Evolutionary conservation across 108 stramenopile species (phyloP).

Genomic region (Halocafeteria seosinensis): DNA sequence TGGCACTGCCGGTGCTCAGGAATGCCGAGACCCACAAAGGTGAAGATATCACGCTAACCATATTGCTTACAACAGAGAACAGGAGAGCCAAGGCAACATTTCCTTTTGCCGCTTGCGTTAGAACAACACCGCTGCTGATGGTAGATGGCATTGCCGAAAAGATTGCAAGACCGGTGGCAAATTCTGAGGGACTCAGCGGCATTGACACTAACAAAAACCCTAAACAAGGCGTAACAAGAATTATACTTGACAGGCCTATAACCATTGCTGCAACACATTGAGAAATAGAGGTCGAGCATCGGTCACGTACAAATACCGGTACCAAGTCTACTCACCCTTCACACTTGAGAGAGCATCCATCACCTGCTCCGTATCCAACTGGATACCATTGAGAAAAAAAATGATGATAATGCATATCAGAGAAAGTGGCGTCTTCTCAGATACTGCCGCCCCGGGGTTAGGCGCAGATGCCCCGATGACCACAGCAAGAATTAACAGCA

Average conservation of each 20-base stretch:
- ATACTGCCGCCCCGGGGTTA: background rate
- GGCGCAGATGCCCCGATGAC: slow-evolving; percentile 5
- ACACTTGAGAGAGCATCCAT: background rate
- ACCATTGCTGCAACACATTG: no score
- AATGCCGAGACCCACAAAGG: slow-evolving; percentile 2
- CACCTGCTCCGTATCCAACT: slow-evolving; percentile 13
- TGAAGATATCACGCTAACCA: background rate
- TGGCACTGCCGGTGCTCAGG: background rate
- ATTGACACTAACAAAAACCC: background rate
- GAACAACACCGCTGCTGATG: background rate
- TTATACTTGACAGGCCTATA: background rate
- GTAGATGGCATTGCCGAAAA: slow-evolving; percentile 15
- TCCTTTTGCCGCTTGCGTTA: slow-evolving; percentile 12
- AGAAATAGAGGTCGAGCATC: no score
- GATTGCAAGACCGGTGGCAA: slow-evolving; percentile 9
- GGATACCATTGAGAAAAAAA: slow-evolving; percentile 7
- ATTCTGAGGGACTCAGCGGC: background rate
- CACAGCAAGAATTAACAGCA: slow-evolving; percentile 1
- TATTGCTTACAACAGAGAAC: slow-evolving; percentile 7
- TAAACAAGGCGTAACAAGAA: background rate
- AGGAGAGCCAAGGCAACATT: slow-evolving; percentile 14
- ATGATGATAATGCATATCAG: background rate
- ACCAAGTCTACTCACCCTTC: no score
- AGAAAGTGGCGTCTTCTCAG: background rate
- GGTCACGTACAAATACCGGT: no score